Conservation (phyloP, 2,329 filamentous ascomycete genomes). For the Parastagonospora nodorum region DNA sequence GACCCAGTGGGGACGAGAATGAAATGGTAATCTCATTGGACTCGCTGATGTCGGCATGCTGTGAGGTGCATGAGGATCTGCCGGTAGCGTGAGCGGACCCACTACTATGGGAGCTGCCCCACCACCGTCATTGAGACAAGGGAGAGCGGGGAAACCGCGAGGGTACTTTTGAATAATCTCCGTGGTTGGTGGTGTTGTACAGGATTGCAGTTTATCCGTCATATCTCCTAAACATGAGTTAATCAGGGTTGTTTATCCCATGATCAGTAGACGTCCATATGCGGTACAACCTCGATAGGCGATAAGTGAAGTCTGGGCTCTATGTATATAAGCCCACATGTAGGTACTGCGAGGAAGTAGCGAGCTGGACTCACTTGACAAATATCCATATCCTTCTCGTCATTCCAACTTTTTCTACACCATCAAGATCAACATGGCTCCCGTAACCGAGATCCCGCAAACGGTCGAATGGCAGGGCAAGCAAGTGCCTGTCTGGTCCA, state of each 20-base stretch:
- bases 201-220: background rate
- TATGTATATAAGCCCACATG: conserved; percentile 16
- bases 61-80: conserved; percentile 4
- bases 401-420: background rate
- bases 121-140: conserved; percentile 9
- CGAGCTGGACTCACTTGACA: conserved; percentile 7
- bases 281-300: background rate
- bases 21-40: background rate
- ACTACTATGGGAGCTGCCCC: conserved; percentile 21
- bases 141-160: conserved; percentile 23
- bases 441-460: conserved; percentile 22
- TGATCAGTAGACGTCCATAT: conserved; percentile 4
- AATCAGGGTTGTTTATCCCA: conserved; percentile 6
- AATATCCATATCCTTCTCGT: background rate
- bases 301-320: conserved; percentile 1
- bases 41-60: background rate
- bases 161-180: conserved; percentile 10
- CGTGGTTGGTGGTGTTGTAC: background rate
- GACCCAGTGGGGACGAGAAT: background rate
- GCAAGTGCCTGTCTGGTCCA: conserved; percentile 33
- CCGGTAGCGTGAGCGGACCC: conserved; percentile 17
- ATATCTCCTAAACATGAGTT: conserved; percentile 6
- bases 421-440: conserved; percentile 26
- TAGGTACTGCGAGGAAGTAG: conserved; percentile 1
- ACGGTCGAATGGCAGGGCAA: conserved; percentile 41